These are phyloP conservation scores for Plasmodium ovale DNA, from an alignment of 169 alveolate genomes.

Conservation along the genomic window DNA sequence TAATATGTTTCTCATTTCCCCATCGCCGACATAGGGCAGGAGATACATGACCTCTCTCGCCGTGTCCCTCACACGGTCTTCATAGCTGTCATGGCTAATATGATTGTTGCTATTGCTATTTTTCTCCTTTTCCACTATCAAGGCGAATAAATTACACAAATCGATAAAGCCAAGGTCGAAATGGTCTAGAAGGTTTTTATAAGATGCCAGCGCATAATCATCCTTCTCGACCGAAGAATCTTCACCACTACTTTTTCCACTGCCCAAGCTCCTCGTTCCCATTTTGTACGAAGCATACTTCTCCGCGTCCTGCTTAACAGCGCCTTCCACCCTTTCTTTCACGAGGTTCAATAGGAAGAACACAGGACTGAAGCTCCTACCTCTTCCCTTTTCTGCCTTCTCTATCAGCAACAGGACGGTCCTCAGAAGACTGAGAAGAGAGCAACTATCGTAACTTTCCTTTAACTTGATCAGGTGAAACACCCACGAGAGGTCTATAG, in stretches of 20 bases:
- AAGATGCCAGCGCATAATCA: not conserved
- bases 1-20: slow-evolving; percentile 16
- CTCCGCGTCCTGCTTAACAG: slow-evolving; percentile 14
- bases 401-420: slow-evolving; percentile 7
- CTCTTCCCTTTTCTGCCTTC: not conserved
- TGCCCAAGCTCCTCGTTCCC: not conserved
- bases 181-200: not conserved
- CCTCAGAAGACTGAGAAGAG: slow-evolving; percentile 1
- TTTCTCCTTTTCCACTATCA: slow-evolving; percentile 13
- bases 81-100: not conserved
- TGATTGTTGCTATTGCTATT: not conserved
- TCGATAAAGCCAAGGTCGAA: not conserved
- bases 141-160: slow-evolving; percentile 12
- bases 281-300: not conserved
- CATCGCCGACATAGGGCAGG: not conserved
- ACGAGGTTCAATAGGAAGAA: slow-evolving; percentile 7
- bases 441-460: not conserved
- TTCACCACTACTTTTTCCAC: not conserved
- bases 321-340: not conserved
- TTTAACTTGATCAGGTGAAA: slow-evolving; percentile 6
- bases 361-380: not conserved
- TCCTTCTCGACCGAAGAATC: not conserved
- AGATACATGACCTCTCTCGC: slow-evolving; percentile 1
- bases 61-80: not conserved
- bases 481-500: slow-evolving; percentile 26